A percentile compares a stretch with the other conserved stretches of the same genome.
phyloP scores from a whole-genome alignment of 2,329 filamentous ascomycete genomes.

The Tolypocladium ophioglossoides region DNA sequence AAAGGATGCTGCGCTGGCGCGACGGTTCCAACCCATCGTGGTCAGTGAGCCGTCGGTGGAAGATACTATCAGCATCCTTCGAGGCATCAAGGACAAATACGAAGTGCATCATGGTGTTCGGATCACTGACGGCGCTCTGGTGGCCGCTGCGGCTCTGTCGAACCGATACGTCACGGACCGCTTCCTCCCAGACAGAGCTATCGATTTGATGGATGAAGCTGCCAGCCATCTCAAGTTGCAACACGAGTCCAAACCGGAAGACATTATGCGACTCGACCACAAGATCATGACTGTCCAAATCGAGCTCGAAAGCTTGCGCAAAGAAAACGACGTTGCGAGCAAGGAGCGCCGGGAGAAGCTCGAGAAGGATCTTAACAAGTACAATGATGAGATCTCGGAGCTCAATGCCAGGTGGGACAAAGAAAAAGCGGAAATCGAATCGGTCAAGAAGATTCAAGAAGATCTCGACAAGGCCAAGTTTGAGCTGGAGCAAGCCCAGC shows the following conservation, averaged over 20 bases:
- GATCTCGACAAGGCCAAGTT: conserved; percentile 78
- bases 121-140: conserved; percentile 84
- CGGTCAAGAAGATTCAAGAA: conserved; percentile 77
- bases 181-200: conserved; percentile 93
- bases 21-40: conserved; percentile 87
- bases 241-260: conserved; percentile 93
- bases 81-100: conserved; percentile 95
- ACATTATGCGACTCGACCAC: conserved; percentile 84
- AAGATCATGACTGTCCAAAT: conserved; percentile 98
- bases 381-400: conserved; percentile 64
- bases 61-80: conserved; percentile 88
- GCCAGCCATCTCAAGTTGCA: conserved; percentile 82
- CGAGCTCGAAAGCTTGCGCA: conserved; percentile 85
- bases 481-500: conserved; percentile 78
- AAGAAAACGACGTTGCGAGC: conserved; percentile 85
- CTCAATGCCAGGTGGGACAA: conserved; percentile 83
- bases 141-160: conserved; percentile 83
- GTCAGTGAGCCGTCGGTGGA: conserved; percentile 87
- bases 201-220: conserved; percentile 93
- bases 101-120: conserved; percentile 94
- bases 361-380: conserved; percentile 62
- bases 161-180: conserved; percentile 96
- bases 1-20: conserved; percentile 86
- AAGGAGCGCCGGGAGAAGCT: conserved; percentile 81
- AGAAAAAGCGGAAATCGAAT: conserved; percentile 75